Conservation (phyloP, 164 flowering plant genomes). For the Nymphaea colorata region DNA sequence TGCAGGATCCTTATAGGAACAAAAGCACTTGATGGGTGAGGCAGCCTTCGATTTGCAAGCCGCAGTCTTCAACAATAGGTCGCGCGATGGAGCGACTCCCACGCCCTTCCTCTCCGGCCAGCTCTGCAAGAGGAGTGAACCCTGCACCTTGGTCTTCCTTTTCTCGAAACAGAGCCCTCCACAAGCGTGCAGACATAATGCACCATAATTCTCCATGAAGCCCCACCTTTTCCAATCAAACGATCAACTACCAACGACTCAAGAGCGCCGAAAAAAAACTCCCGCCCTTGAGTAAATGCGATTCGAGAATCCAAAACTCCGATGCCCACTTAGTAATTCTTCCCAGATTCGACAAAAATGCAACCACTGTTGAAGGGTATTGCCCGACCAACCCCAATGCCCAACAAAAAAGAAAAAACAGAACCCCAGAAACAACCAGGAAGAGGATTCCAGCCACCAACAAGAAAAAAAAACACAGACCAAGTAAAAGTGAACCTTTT, state of each 20-base stretch:
- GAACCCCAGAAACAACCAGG: no score
- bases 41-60: background rate
- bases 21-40: conserved; percentile 18
- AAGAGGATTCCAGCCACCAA: no score
- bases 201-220: conserved; percentile 31
- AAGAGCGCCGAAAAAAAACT: no score
- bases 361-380: no score
- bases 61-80: conserved; percentile 8
- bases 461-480: no score
- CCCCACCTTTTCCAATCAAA: background rate
- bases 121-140: conserved; percentile 16
- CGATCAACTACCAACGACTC: background rate
- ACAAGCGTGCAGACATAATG: conserved; percentile 18
- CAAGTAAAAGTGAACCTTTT: no score
- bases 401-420: no score
- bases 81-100: conserved; percentile 14
- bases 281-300: no score
- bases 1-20: conserved; percentile 34
- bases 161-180: conserved; percentile 20
- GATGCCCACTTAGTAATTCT: no score
- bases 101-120: conserved; percentile 5
- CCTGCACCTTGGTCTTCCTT: conserved; percentile 13
- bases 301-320: no score
- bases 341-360: no score
- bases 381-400: no score